Base-by-base conservation (phyloP, 1,284 basidiomycete species). In the Pascua guehoae region DNA sequence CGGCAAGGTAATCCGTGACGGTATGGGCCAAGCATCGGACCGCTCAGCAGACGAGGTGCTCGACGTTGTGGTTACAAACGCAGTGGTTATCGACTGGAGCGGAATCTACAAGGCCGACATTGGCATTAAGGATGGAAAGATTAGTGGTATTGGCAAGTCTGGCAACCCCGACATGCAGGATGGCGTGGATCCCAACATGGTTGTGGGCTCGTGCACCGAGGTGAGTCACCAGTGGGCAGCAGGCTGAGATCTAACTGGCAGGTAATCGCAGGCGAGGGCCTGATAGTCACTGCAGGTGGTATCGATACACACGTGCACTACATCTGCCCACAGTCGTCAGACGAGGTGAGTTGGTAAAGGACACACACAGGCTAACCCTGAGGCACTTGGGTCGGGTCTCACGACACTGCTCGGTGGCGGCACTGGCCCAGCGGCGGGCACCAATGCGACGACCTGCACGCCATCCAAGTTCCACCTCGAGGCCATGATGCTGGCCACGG, bases 31-130 rank as follows among this genome's bases (percentile, higher is more conserved):
- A 76, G 88, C 88, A 0, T 89, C 88, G 0, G 86, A 88, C 57
- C 80, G 86, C 9, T 79, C 83, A 0, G 84, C 88, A 16, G 66
- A 67, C 0, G 86, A 90, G 49, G 84, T 87, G 0, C 82, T 98
- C 45, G 96, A 99, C 71, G 81, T 94, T 9, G 88, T 98, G 51
- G 90, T 99, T 67, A 96, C 92, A 43, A 98, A 97, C 71, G 91
- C 89, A 0, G 82, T 99, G 49, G 88, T 99, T 60, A 78, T 99
- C 44, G 94, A 99, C 74, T 97, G 91, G 88, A 86, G 85, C 44
- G 93, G 93, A 1, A 95, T 98, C 60, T 90, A 89, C 83, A 98
- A 98, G 89, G 95, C 95, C n/a, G 96, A 98, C 71, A 91, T 99
- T 52, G 96, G 96, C 42, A 83, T 99, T 61, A 92, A 89, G 76